phyloP scores from a whole-genome alignment of 2,329 filamentous ascomycete genomes.

The Penicillium nordicum region DNA sequence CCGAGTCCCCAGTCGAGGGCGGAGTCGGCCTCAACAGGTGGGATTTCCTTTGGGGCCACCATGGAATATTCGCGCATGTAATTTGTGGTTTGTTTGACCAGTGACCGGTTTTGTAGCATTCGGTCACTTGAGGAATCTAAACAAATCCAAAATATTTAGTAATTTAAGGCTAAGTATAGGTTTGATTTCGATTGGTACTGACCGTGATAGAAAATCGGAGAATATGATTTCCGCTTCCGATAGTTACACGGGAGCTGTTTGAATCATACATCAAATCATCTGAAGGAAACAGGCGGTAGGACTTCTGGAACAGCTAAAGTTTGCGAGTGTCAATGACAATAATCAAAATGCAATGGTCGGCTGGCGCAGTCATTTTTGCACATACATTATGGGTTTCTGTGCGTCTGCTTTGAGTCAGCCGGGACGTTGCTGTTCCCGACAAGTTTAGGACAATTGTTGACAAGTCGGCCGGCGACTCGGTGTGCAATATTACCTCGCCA shows the following conservation, averaged over 20 bases:
- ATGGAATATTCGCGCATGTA: not conserved
- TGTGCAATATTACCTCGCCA: slow-evolving; percentile 15
- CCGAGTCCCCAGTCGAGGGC: not conserved
- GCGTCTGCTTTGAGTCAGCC: slow-evolving; percentile 6
- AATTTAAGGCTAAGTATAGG: not conserved
- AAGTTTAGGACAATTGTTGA: slow-evolving; percentile 13
- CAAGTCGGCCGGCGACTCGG: slow-evolving; percentile 9
- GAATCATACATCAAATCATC: not conserved
- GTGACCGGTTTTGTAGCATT: slow-evolving; percentile 1
- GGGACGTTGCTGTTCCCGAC: slow-evolving; percentile 13
- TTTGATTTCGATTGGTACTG: not conserved
- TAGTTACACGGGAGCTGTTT: slow-evolving; percentile 2
- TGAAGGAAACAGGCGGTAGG: not conserved
- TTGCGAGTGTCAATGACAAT: not conserved
- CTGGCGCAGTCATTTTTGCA: not conserved
- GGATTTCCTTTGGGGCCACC: not conserved
- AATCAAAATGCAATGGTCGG: not conserved
- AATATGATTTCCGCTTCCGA: not conserved
- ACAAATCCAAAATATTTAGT: not conserved
- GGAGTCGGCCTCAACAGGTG: not conserved
- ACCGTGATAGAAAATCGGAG: slow-evolving; percentile 1
- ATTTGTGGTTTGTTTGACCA: not conserved
- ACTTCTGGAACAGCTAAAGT: not conserved
- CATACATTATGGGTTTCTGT: slow-evolving; percentile 15
- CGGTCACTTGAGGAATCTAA: not conserved